A percentile compares a stretch with the other conserved stretches of the same genome.
These are phyloP conservation scores for Cladosporium sp. DNA, from an alignment of 2,329 filamentous ascomycete species.

Conservation along the genomic window DNA sequence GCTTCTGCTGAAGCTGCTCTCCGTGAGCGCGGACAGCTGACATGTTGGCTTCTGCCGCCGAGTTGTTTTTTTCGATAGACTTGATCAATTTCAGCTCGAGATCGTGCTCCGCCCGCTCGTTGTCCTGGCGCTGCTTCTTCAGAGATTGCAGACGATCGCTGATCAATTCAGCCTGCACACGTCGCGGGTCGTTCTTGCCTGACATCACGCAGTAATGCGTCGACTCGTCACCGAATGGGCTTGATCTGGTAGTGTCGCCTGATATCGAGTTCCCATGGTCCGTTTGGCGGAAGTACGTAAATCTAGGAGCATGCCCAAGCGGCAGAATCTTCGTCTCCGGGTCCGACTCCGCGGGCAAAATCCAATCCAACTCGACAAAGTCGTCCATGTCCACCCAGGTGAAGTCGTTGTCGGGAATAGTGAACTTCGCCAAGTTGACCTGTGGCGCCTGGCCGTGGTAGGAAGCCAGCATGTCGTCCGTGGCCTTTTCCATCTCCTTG, in stretches of 20 bases:
- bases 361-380: conserved; percentile 97
- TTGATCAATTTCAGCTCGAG: conserved; percentile 59
- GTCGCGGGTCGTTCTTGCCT: conserved; percentile 63
- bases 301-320: conserved; percentile 82
- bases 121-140: conserved; percentile 68
- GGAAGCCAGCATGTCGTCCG: conserved; percentile 55
- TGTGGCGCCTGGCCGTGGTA: conserved; percentile 48
- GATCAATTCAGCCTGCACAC: conserved; percentile 81
- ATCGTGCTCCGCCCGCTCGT: conserved; percentile 66
- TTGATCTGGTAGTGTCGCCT: conserved; percentile 74
- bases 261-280: conserved; percentile 77
- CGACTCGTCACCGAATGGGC: conserved; percentile 85
- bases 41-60: conserved; percentile 44
- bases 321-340: conserved; percentile 92
- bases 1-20: conserved; percentile 51
- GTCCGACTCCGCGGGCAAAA: conserved; percentile 80
- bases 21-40: conserved; percentile 51
- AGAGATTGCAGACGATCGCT: conserved; percentile 73
- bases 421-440: conserved; percentile 74
- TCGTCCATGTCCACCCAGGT: conserved; percentile 99
- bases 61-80: conserved; percentile 46
- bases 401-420: conserved; percentile 89
- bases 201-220: conserved; percentile 97
- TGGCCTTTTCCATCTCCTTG: conserved; percentile 63
- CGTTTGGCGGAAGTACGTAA: conserved; percentile 96